Evolutionary conservation across 768 basidiomycete species (phyloP).

Genomic region (Ramaria sp.): DNA sequence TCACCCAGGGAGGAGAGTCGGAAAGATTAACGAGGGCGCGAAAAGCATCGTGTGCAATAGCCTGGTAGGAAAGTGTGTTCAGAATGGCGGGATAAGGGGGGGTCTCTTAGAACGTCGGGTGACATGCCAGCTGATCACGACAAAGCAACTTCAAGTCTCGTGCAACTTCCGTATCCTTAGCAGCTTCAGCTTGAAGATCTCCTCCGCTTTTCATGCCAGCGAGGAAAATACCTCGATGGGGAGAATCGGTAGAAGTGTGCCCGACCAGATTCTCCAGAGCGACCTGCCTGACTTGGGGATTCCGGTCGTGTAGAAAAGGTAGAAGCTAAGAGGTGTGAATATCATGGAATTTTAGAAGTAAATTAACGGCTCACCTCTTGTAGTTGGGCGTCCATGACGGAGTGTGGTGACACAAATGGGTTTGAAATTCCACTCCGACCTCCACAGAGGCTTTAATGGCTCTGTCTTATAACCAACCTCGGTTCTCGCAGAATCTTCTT

Average conservation of each 20-base stretch:
- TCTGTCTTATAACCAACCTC: conserved; percentile 62
- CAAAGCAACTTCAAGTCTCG: conserved; percentile 80
- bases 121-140: conserved; percentile 70
- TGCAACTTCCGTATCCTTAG: conserved; percentile 55
- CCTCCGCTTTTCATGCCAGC: conserved; percentile 39
- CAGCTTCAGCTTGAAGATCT: conserved; percentile 36
- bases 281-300: conserved; percentile 79
- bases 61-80: conserved; percentile 29
- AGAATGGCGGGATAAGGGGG: conserved; percentile 15
- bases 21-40: conserved; percentile 90
- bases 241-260: conserved; percentile 63
- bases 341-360: conserved; percentile 2
- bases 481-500: conserved; percentile 51
- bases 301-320: conserved; percentile 75
- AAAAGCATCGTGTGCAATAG: conserved; percentile 90
- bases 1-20: conserved; percentile 61
- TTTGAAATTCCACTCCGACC: neutral
- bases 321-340: conserved; percentile 45
- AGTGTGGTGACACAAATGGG: neutral
- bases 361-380: conserved; percentile 23
- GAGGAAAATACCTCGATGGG: conserved; percentile 69
- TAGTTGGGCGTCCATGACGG: conserved; percentile 36
- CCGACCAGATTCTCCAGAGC: conserved; percentile 76
- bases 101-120: neutral
- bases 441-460: neutral